Evolutionary conservation across 2,329 filamentous ascomycete genomes (phyloP), one percentile per base, ranked within the genome.

Genomic region (Botrytis medusae): DNA sequence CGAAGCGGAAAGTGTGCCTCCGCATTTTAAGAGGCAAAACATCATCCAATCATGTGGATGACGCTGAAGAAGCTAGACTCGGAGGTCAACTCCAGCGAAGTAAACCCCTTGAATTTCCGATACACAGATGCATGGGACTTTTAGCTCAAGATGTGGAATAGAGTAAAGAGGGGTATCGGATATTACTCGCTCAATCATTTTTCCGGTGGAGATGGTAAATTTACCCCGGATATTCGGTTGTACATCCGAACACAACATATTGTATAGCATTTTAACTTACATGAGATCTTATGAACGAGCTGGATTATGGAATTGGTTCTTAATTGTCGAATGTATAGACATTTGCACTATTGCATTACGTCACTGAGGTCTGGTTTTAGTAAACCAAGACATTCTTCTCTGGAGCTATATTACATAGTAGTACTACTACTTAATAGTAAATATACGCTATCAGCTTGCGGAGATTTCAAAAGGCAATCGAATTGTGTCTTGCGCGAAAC

Each of bases 1-100:
- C 69, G 69, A 40, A 65, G 34, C 61, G 61, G 70, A 72, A 72
- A 67, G 29, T 57, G 48, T 67, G 61, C 70, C 34, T 67, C 70
- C 61, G 61, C 34, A 67, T 32, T 29, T 67, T 22, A n/a, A 46
- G 22, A 59, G 37, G 34, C 37, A 72, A 60, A 67, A 25, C 8
- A 67, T 34, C 32, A 10, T 20, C 32, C 57, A 71, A 40, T 37
- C n/a, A 37, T 22, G 22, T 60, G 22, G 22, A 12, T 44, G 12
- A 16, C 14, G 22, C 10, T 63, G 34, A 34, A 48, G 34, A 65
- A 54, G 22, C 44, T 18, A 48, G 29, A 16, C 34, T 40, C 34
- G 25, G 34, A 34, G 34, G 4, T 4, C 8, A 32, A 42, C 14
- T 44, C 42, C 44, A 65, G 46, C 10, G 12, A 57, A 22, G n/a